A percentile compares a stretch with the other conserved stretches of the same genome.
Evolutionary conservation across 257 asterid genomes (phyloP).

Genomic region (Fraxinus cuspidata): DNA sequence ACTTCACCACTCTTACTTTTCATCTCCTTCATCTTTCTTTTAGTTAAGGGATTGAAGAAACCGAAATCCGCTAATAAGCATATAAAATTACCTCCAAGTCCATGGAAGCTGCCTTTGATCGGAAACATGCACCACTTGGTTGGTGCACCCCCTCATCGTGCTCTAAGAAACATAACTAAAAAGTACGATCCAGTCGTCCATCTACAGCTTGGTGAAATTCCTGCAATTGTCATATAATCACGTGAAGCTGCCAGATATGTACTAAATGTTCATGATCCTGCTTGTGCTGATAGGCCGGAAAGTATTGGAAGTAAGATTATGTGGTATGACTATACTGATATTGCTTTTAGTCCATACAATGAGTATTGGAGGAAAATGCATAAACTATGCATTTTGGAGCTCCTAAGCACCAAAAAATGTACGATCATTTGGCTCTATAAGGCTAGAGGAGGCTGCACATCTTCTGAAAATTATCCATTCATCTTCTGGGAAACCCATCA

Average conservation of each 20-base stretch:
- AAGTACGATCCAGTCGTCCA: conserved; percentile 36
- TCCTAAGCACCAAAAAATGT: background rate
- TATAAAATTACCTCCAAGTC: conserved; percentile 19
- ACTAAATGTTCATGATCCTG: conserved; percentile 36
- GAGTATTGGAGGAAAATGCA: conserved; percentile 7
- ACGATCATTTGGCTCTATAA: conserved; percentile 3
- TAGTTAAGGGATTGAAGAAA: conserved; percentile 25
- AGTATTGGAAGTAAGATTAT: conserved; percentile 24
- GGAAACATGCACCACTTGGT: conserved; percentile 33
- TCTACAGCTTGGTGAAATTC: conserved; percentile 36
- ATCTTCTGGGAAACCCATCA: too few species aligned
- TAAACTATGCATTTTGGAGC: conserved; percentile 6
- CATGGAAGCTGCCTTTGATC: conserved; percentile 18
- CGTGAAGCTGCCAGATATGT: conserved; percentile 30
- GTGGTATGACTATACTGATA: background rate
- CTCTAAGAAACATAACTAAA: conserved; percentile 28
- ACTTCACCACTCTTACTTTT: background rate
- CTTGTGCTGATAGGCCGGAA: conserved; percentile 40
- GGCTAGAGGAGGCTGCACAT: too few species aligned
- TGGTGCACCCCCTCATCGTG: conserved; percentile 27
- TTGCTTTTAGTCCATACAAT: background rate
- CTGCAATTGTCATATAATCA: conserved; percentile 26
- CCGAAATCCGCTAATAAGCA: background rate
- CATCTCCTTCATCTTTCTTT: conserved; percentile 17
- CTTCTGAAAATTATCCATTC: too few species aligned